phyloP scores from a whole-genome alignment of 306 rosid genomes.

The Malus asiatica region DNA sequence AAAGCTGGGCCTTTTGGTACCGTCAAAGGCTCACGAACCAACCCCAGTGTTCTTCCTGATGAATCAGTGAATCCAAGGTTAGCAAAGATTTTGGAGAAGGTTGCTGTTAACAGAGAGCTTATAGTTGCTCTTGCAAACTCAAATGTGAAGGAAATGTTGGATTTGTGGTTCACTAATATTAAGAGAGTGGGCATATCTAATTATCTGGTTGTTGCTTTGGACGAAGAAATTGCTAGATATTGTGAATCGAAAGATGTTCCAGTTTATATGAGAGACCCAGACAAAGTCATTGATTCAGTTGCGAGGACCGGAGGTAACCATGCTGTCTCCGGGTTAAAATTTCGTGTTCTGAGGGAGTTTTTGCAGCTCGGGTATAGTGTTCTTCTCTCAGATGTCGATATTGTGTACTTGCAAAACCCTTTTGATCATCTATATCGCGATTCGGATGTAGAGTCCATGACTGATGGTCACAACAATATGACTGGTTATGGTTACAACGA shows the following conservation, averaged over 20 bases:
- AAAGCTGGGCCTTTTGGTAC: slow-evolving; percentile 86
- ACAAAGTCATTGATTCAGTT: slow-evolving; percentile 50
- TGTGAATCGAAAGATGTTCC: slow-evolving; percentile 65
- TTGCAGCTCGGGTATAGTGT: slow-evolving; percentile 82
- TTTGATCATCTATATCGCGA: slow-evolving; percentile 63
- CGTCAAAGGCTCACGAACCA: slow-evolving; percentile 67
- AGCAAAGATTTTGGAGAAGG: slow-evolving; percentile 67
- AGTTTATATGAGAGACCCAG: slow-evolving; percentile 69
- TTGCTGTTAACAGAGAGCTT: slow-evolving; percentile 59
- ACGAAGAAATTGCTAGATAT: slow-evolving; percentile 43
- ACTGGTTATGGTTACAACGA: slow-evolving; percentile 78
- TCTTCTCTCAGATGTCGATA: slow-evolving; percentile 89
- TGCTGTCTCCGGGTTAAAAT: slow-evolving; percentile 74
- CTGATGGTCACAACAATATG: slow-evolving; percentile 74
- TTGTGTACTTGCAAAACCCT: slow-evolving; percentile 87
- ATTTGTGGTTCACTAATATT: slow-evolving; percentile 71
- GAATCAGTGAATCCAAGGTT: slow-evolving; percentile 81
- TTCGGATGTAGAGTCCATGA: slow-evolving; percentile 90
- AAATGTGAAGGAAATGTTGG: slow-evolving; percentile 80
- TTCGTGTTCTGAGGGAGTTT: slow-evolving; percentile 80
- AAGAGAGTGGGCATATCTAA: slow-evolving; percentile 67
- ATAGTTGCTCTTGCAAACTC: slow-evolving; percentile 84
- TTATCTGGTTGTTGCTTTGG: slow-evolving; percentile 83
- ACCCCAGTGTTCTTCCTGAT: slow-evolving; percentile 63
- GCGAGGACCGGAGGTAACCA: slow-evolving; percentile 68